Percentiles rank a stretch among this genome's conserved stretches.
Conservation (phyloP, 169 alveolate species). For the Eimeria acervulina region DNA sequence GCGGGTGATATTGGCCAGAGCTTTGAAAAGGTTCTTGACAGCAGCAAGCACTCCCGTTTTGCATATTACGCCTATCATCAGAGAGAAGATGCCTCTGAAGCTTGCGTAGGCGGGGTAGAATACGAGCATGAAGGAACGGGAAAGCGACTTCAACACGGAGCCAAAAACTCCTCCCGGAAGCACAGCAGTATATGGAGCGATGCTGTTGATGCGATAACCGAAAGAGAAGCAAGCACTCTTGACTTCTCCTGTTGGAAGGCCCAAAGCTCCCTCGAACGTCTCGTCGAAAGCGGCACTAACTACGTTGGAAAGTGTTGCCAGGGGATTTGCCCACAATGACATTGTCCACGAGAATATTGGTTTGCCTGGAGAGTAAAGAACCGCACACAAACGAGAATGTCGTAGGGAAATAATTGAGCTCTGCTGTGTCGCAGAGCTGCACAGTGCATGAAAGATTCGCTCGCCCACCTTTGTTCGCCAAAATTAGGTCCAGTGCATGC, state of each 20-base stretch:
- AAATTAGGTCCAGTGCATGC: slow-evolving; percentile 54
- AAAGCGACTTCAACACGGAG: slow-evolving; percentile 34
- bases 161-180: slow-evolving; percentile 82
- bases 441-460: background rate
- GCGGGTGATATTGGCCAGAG: slow-evolving; percentile 66
- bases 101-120: slow-evolving; percentile 74
- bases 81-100: slow-evolving; percentile 76
- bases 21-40: slow-evolving; percentile 8
- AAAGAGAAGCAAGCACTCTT: slow-evolving; percentile 78
- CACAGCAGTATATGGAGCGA: slow-evolving; percentile 61
- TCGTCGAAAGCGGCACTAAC: slow-evolving; percentile 70
- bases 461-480: slow-evolving; percentile 45
- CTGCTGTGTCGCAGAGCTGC: background rate
- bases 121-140: slow-evolving; percentile 79
- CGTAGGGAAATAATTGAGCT: background rate
- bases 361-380: background rate
- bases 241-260: slow-evolving; percentile 58
- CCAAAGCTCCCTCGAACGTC: slow-evolving; percentile 14
- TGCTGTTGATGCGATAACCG: slow-evolving; percentile 55
- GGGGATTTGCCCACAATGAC: slow-evolving; percentile 66
- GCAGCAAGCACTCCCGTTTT: slow-evolving; percentile 42
- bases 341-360: slow-evolving; percentile 67
- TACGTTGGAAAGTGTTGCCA: slow-evolving; percentile 79
- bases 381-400: background rate
- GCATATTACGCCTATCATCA: slow-evolving; percentile 77